phyloP scores from a whole-genome alignment of 345 rosid species.

The Camelina neglecta region DNA sequence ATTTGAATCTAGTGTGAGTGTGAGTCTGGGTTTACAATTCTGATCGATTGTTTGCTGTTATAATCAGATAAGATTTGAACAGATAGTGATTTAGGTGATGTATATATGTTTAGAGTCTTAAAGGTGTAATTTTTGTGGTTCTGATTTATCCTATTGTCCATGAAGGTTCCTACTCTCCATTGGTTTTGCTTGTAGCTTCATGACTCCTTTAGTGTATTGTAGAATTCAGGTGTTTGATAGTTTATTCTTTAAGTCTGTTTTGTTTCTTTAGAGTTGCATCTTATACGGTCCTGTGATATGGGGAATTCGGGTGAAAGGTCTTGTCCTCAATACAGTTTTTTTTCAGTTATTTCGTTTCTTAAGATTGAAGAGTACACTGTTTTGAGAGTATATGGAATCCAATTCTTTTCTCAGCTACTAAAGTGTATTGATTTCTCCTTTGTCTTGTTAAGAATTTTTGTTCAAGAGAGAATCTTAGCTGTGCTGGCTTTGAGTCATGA shows the following conservation, averaged over 20 bases:
- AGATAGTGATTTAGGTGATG: constrained; percentile 14
- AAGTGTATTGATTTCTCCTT: constrained; percentile 3
- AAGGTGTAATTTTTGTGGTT: constrained; percentile 22
- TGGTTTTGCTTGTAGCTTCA: not conserved
- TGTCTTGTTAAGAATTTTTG: not conserved
- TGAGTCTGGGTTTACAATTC: too few relatives aligned
- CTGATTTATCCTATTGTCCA: not conserved
- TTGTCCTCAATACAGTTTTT: not conserved
- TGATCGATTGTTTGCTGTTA: not conserved
- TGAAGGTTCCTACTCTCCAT: not conserved
- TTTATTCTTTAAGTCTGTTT: not conserved
- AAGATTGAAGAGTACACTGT: not conserved
- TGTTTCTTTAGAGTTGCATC: not conserved
- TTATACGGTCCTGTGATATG: not conserved
- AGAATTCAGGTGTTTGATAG: not conserved
- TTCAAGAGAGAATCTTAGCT: constrained; percentile 29
- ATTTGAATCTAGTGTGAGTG: too few relatives aligned
- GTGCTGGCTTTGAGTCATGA: constrained; percentile 31
- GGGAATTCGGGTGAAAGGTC: too few relatives aligned
- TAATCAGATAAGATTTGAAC: not conserved
- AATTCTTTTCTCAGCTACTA: constrained; percentile 5
- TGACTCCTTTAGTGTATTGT: not conserved
- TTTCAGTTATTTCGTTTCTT: not conserved
- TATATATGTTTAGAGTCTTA: not conserved
- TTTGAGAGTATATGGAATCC: not conserved